A percentile compares a stretch with the other conserved stretches of the same genome.
Evolutionary conservation across 306 rosid species (phyloP).

Genomic region (Acacia acuminata): DNA sequence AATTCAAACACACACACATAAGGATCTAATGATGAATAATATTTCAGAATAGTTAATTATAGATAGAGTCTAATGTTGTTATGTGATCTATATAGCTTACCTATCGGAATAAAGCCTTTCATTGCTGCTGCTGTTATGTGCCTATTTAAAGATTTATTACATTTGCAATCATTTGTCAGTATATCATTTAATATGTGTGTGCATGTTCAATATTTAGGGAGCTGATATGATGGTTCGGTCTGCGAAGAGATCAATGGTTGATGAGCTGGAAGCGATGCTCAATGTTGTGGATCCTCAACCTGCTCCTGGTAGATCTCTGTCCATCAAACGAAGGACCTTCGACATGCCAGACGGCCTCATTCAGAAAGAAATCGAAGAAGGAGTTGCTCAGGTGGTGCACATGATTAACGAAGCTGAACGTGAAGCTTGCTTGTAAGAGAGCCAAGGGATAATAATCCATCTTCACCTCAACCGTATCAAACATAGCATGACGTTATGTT

Average conservation of each 20-base stretch:
- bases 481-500: background rate
- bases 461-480: background rate
- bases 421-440: background rate
- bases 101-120: background rate
- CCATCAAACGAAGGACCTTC: conserved; percentile 63
- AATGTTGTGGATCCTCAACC: conserved; percentile 79
- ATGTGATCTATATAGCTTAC: background rate
- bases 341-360: conserved; percentile 62
- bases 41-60: background rate
- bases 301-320: conserved; percentile 43
- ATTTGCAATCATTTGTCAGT: background rate
- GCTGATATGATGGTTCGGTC: conserved; percentile 59
- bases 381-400: conserved; percentile 64
- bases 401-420: conserved; percentile 55
- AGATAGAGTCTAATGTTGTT: background rate
- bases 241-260: conserved; percentile 66
- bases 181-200: background rate
- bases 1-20: too few relatives aligned
- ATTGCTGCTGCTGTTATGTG: background rate
- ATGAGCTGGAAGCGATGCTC: conserved; percentile 78
- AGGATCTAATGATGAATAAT: background rate
- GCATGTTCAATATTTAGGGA: conserved; percentile 40
- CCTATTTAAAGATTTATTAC: background rate
- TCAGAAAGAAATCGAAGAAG: conserved; percentile 65
- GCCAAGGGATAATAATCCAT: background rate